Conservation (phyloP, 805 yeast genomes). For the Brettanomyces sp. region DNA sequence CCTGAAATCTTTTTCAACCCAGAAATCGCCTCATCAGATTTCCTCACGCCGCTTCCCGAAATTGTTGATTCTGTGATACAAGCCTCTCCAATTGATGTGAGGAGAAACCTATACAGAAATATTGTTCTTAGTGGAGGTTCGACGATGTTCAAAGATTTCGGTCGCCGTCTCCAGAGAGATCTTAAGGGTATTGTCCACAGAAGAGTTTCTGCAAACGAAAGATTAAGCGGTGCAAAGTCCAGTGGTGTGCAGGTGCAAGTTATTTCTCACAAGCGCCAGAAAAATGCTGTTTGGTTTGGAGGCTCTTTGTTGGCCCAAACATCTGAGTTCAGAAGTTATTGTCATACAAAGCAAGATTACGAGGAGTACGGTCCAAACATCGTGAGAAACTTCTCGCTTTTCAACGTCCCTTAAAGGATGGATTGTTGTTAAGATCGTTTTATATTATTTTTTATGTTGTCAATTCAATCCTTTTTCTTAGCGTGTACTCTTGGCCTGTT, state of each 20-base stretch:
- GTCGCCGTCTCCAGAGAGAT: slow-evolving; percentile 95
- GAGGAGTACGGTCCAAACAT: slow-evolving; percentile 97
- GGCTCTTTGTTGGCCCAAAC: slow-evolving; percentile 96
- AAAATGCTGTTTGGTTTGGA: slow-evolving; percentile 99
- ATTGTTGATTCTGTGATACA: slow-evolving; percentile 94
- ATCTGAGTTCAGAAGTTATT: slow-evolving; percentile 89
- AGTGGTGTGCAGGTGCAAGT: slow-evolving; percentile 97
- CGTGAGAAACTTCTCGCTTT: slow-evolving; percentile 92
- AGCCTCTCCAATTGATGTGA: slow-evolving; percentile 93
- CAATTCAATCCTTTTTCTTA: no score
- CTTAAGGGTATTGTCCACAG: slow-evolving; percentile 78
- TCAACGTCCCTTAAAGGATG: slow-evolving; percentile 57
- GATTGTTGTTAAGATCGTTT: background rate
- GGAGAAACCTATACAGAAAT: slow-evolving; percentile 91
- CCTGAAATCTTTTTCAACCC: slow-evolving; percentile 99
- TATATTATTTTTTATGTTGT: no score
- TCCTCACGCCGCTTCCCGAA: slow-evolving; percentile 90
- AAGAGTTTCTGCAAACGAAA: slow-evolving; percentile 77
- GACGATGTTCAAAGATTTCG: slow-evolving; percentile 97
- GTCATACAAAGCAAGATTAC: slow-evolving; percentile 94
- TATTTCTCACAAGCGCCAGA: slow-evolving; percentile 91
- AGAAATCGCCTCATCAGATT: slow-evolving; percentile 92
- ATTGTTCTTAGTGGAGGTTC: slow-evolving; percentile 97
- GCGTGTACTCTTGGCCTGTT: no score
- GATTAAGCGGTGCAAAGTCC: slow-evolving; percentile 62